Conservation (phyloP, 169 alveolate genomes). For the Plasmodium inui region DNA sequence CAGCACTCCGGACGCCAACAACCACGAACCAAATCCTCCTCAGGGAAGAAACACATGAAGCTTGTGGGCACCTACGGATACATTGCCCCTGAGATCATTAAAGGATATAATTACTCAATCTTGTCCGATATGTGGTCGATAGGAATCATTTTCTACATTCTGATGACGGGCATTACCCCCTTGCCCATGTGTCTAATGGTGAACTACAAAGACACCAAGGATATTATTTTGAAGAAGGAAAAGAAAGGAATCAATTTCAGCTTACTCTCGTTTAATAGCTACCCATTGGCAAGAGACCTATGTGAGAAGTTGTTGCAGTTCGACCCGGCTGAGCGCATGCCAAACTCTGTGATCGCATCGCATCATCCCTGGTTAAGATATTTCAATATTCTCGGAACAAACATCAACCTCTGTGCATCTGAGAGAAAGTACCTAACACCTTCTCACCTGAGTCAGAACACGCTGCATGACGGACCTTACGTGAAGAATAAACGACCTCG, state of each 20-base stretch:
- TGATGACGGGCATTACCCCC: slow-evolving; percentile 94
- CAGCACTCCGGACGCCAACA: background rate
- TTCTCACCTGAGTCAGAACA: background rate
- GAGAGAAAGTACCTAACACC: background rate
- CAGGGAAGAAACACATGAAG: slow-evolving; percentile 55
- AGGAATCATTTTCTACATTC: slow-evolving; percentile 91
- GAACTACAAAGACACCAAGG: slow-evolving; percentile 87
- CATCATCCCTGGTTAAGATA: slow-evolving; percentile 92
- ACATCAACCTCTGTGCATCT: background rate
- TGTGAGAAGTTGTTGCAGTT: slow-evolving; percentile 89
- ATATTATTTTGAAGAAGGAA: slow-evolving; percentile 85
- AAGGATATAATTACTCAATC: slow-evolving; percentile 88
- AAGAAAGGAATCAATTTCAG: slow-evolving; percentile 90
- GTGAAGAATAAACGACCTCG: background rate
- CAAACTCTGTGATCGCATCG: slow-evolving; percentile 87
- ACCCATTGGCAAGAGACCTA: slow-evolving; percentile 91
- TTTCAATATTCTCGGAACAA: slow-evolving; percentile 27
- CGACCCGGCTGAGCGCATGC: slow-evolving; percentile 87
- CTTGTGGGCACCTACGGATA: slow-evolving; percentile 91
- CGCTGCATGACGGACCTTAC: background rate
- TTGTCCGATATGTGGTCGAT: slow-evolving; percentile 93
- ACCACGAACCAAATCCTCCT: background rate
- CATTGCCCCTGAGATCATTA: slow-evolving; percentile 89
- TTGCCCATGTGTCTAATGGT: slow-evolving; percentile 91
- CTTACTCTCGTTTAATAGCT: slow-evolving; percentile 88